Percentiles rank a stretch among this genome's conserved stretches.
Evolutionary conservation across 2,329 filamentous ascomycete genomes (phyloP).

Genomic region (Lachnellula hyalina): DNA sequence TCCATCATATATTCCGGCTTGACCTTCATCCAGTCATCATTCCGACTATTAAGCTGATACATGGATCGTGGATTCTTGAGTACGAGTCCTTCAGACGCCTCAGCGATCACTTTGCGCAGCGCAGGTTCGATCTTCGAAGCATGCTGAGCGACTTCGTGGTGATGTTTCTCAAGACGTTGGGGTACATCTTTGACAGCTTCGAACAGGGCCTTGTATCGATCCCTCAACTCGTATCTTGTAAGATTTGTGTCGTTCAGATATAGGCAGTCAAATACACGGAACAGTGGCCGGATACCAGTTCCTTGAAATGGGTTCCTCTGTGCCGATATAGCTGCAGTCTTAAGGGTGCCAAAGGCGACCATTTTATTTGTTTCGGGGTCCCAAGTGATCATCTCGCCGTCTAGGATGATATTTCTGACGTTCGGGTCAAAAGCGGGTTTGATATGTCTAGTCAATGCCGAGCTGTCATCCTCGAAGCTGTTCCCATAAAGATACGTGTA

Average conservation of each 20-base stretch:
- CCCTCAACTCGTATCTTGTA: constrained; percentile 75
- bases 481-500: constrained; percentile 92
- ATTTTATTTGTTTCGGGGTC: constrained; percentile 80
- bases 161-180: constrained; percentile 78
- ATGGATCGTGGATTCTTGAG: constrained; percentile 86
- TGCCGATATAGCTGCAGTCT: constrained; percentile 79
- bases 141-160: constrained; percentile 59
- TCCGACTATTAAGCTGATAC: constrained; percentile 83
- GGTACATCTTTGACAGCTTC: constrained; percentile 64
- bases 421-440: constrained; percentile 69
- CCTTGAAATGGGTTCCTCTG: constrained; percentile 64
- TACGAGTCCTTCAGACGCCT: constrained; percentile 84
- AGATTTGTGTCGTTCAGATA: constrained; percentile 78
- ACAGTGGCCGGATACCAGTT: constrained; percentile 65
- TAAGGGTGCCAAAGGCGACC: constrained; percentile 86
- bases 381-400: constrained; percentile 99
- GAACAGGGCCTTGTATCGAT: constrained; percentile 71
- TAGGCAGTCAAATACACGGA: constrained; percentile 84
- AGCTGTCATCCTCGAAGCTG: constrained; percentile 66
- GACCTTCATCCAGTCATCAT: constrained; percentile 97
- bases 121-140: constrained; percentile 71
- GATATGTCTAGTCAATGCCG: constrained; percentile 75
- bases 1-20: constrained; percentile 98
- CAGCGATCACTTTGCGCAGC: constrained; percentile 77
- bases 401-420: constrained; percentile 82